phyloP scores from a whole-genome alignment of 2,329 filamentous ascomycete species.

The Coleophoma crateriformis region DNA sequence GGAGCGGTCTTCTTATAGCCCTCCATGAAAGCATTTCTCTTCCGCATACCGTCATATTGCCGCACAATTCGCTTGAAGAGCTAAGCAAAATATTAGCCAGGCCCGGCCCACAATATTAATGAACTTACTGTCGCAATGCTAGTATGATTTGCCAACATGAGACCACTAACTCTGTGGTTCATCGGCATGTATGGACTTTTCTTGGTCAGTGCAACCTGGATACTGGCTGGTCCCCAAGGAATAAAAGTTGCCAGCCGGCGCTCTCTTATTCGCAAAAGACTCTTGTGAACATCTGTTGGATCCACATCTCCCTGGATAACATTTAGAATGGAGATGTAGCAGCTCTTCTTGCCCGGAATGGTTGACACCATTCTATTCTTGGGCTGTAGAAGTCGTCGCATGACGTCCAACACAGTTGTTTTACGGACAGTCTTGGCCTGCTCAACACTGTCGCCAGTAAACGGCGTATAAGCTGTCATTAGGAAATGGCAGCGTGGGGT shows the following conservation, averaged over 20 bases:
- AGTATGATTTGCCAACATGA: constrained; percentile 98
- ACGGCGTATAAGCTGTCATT: constrained; percentile 97
- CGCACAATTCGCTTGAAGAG: constrained; percentile 90
- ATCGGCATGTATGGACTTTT: constrained; percentile 94
- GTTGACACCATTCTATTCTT: constrained; percentile 99
- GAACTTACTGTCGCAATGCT: constrained; percentile 80
- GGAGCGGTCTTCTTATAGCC: constrained; percentile 93
- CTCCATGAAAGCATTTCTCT: constrained; percentile 95
- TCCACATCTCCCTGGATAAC: constrained; percentile 99
- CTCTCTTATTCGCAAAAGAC: constrained; percentile 89
- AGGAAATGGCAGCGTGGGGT: constrained; percentile 97
- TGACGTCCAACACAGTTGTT: constrained; percentile 95
- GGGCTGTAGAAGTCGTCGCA: constrained; percentile 89
- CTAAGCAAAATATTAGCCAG: constrained; percentile 25
- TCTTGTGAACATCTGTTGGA: constrained; percentile 98
- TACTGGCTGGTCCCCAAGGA: constrained; percentile 95
- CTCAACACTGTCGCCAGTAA: constrained; percentile 92
- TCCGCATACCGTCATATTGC: constrained; percentile 90
- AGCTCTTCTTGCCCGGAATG: constrained; percentile 91
- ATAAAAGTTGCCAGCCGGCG: constrained; percentile 93
- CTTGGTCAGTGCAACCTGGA: constrained; percentile 94
- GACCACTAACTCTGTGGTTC: constrained; percentile 86
- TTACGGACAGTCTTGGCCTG: constrained; percentile 97
- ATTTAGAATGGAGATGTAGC: constrained; percentile 98
- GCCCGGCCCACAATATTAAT: not conserved